A percentile compares a stretch with the other conserved stretches of the same genome.
Conservation (phyloP, 768 basidiomycete genomes). For the Rossbeevera mucosa region DNA sequence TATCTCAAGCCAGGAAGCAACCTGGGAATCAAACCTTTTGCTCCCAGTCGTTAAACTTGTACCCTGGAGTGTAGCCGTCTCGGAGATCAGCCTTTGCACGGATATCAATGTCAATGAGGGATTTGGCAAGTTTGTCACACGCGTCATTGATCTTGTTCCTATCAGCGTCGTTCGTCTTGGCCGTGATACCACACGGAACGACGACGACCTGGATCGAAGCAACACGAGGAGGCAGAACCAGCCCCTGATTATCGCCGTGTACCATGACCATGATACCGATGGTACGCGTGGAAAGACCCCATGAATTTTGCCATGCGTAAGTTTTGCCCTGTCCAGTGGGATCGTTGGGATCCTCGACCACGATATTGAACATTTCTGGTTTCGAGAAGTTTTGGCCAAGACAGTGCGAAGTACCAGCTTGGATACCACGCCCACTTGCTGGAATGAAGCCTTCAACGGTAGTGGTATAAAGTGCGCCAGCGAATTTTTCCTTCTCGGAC, state of each 20-base stretch:
- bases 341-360: constrained; percentile 90
- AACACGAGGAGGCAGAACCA: constrained; percentile 96
- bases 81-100: constrained; percentile 87
- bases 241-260: constrained; percentile 95
- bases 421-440: constrained; percentile 94
- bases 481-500: constrained; percentile 99
- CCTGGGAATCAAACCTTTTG: constrained; percentile 61
- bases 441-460: constrained; percentile 98
- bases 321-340: constrained; percentile 61
- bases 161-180: constrained; percentile 66
- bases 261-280: constrained; percentile 99
- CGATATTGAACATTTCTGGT: constrained; percentile 96
- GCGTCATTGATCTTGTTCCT: constrained; percentile 67
- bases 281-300: constrained; percentile 94
- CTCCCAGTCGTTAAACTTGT: constrained; percentile 99
- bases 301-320: constrained; percentile 97
- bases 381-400: constrained; percentile 98
- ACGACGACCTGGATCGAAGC: constrained; percentile 89
- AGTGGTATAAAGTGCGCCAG: constrained; percentile 96
- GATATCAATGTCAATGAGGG: constrained; percentile 67
- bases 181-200: constrained; percentile 93
- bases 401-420: constrained; percentile 96
- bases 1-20: neutral
- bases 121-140: constrained; percentile 73
- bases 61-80: constrained; percentile 96